Conservation (phyloP, 2,329 filamentous ascomycete species). For the Aspergillus neoniger region DNA sequence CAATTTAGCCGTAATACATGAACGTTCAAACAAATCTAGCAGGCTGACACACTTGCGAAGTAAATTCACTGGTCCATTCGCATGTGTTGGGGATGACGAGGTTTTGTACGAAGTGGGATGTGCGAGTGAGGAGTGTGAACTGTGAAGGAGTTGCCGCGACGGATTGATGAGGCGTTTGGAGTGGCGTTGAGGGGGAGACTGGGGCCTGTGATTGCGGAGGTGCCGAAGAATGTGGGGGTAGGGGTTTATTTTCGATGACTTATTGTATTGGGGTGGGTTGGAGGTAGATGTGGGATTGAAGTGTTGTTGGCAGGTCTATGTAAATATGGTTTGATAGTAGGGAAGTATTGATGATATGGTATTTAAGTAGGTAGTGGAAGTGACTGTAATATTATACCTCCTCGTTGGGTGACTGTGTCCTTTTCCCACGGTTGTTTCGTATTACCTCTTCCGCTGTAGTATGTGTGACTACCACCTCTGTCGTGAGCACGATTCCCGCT, state of each 20-base stretch:
- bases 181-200: background rate
- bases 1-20: no score
- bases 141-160: background rate
- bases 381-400: background rate
- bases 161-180: background rate
- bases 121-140: background rate
- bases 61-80: no score
- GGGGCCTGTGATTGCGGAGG: background rate
- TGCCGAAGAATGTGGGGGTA: background rate
- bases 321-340: no score
- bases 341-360: no score
- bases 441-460: background rate
- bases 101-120: background rate
- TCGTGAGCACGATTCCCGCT: conserved; percentile 14
- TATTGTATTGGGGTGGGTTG: no score
- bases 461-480: conserved; percentile 8
- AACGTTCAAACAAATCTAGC: no score
- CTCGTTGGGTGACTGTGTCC: no score
- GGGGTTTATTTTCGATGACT: background rate
- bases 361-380: no score
- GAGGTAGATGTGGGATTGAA: no score
- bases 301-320: no score
- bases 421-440: background rate
- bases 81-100: background rate
- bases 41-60: no score